phyloP scores from a whole-genome alignment of 495 filamentous ascomycete species.

The Saxophila tyrrhenica region DNA sequence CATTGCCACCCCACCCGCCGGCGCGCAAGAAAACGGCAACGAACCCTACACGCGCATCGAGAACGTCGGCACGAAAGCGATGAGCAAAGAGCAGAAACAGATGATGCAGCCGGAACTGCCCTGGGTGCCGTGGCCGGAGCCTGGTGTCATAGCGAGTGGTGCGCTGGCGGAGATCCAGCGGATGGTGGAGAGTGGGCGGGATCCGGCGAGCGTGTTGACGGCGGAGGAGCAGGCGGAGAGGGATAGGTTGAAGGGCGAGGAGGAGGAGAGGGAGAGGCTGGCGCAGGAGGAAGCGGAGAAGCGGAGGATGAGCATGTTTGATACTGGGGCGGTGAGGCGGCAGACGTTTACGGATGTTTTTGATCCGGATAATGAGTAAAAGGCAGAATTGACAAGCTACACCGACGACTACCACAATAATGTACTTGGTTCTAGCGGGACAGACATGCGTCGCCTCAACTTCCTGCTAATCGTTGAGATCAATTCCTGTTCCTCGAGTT shows the following conservation, averaged over 20 bases:
- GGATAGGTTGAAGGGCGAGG: slow-evolving; percentile 29
- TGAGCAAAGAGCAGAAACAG: slow-evolving; percentile 23
- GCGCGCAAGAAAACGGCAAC: neutral
- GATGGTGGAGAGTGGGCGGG: slow-evolving; percentile 44
- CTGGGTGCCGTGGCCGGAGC: slow-evolving; percentile 59
- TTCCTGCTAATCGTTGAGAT: too few relatives aligned
- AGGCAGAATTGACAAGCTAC: neutral
- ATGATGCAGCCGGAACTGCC: slow-evolving; percentile 39
- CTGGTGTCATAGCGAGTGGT: slow-evolving; percentile 50
- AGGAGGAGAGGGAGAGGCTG: slow-evolving; percentile 33
- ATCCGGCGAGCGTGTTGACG: slow-evolving; percentile 41
- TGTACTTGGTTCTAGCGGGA: neutral
- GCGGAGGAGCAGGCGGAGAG: slow-evolving; percentile 34
- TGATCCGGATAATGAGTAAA: slow-evolving; percentile 1
- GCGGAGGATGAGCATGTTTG: slow-evolving; percentile 14
- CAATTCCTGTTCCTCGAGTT: too few relatives aligned
- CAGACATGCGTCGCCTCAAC: neutral
- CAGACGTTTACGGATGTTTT: neutral
- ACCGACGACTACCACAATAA: neutral
- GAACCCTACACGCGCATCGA: neutral
- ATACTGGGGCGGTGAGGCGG: neutral
- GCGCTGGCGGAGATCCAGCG: slow-evolving; percentile 47
- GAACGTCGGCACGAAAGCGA: slow-evolving; percentile 1
- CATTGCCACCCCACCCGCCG: slow-evolving; percentile 7
- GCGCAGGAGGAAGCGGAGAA: slow-evolving; percentile 27